Conservation (phyloP, 768 basidiomycete species). For the Trichaptum fuscoviolaceum region DNA sequence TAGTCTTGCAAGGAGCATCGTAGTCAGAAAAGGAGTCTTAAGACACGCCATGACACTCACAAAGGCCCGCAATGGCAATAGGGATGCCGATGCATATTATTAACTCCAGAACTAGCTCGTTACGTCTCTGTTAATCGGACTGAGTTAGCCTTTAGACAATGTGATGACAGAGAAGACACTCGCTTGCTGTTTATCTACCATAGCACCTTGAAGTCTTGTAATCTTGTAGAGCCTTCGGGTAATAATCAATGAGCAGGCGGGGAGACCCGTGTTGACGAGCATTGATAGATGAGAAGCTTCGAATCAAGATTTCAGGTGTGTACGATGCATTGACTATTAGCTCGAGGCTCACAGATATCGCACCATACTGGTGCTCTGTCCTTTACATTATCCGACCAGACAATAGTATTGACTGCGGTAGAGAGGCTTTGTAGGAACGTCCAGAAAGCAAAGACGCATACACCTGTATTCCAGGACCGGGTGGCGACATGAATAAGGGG, state of each 20-base stretch:
- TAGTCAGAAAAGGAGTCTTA: not conserved
- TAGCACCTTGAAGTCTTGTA: conserved; percentile 30
- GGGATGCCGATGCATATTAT: not conserved
- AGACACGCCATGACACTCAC: not conserved
- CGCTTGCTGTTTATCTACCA: not conserved
- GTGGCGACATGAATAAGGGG: conserved; percentile 52
- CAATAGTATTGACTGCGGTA: conserved; percentile 28
- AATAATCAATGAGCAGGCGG: conserved; percentile 39
- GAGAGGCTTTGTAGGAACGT: conserved; percentile 22
- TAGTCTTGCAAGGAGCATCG: not conserved
- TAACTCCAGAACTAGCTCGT: not conserved
- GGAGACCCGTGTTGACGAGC: conserved; percentile 30
- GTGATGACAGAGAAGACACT: not conserved
- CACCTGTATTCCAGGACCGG: conserved; percentile 25
- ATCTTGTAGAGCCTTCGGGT: conserved; percentile 45
- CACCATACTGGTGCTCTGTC: conserved; percentile 43
- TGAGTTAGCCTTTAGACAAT: no score
- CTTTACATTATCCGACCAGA: conserved; percentile 29
- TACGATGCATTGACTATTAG: not conserved
- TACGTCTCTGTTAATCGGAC: not conserved
- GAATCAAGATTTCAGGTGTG: not conserved
- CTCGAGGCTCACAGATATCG: conserved; percentile 42
- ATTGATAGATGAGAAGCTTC: conserved; percentile 35
- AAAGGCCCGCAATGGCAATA: not conserved
- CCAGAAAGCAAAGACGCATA: conserved; percentile 21